These are phyloP conservation scores for Fonsecaea pedrosoi DNA, from an alignment of 2,329 filamentous ascomycete genomes.

Conservation along the genomic window DNA sequence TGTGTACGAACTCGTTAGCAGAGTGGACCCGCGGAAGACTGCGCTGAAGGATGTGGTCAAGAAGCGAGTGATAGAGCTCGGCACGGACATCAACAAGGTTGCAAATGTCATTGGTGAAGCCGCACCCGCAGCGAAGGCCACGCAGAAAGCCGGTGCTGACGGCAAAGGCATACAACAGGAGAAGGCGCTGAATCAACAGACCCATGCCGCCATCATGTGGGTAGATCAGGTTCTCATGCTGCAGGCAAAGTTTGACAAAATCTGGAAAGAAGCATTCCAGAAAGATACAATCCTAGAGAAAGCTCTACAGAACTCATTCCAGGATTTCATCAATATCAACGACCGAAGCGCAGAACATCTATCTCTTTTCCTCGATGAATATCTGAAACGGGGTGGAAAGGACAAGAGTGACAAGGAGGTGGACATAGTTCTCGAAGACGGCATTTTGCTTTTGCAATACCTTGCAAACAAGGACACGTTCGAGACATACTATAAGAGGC, in stretches of 20 bases:
- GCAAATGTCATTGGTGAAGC: slow-evolving; percentile 62
- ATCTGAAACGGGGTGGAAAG: slow-evolving; percentile 90
- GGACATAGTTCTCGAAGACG: slow-evolving; percentile 83
- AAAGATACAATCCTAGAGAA: slow-evolving; percentile 79
- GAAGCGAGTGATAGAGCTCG: slow-evolving; percentile 77
- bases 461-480: slow-evolving; percentile 93
- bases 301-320: slow-evolving; percentile 83
- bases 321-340: slow-evolving; percentile 94
- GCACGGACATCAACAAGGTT: slow-evolving; percentile 77
- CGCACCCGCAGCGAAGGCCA: slow-evolving; percentile 56
- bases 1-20: slow-evolving; percentile 77
- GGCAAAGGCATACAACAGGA: slow-evolving; percentile 60
- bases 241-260: slow-evolving; percentile 86
- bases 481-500: slow-evolving; percentile 97
- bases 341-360: slow-evolving; percentile 85
- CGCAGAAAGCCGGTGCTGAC: slow-evolving; percentile 50
- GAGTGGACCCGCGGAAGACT: slow-evolving; percentile 76
- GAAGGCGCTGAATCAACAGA: slow-evolving; percentile 75
- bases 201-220: slow-evolving; percentile 88
- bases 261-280: slow-evolving; percentile 76
- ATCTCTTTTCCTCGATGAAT: slow-evolving; percentile 96
- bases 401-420: slow-evolving; percentile 90
- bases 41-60: slow-evolving; percentile 75
- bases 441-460: slow-evolving; percentile 85
- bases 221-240: slow-evolving; percentile 86